Evolutionary conservation across 2,329 filamentous ascomycete species (phyloP), one percentile per base, ranked within the genome.

Genomic region (Fusarium musae): DNA sequence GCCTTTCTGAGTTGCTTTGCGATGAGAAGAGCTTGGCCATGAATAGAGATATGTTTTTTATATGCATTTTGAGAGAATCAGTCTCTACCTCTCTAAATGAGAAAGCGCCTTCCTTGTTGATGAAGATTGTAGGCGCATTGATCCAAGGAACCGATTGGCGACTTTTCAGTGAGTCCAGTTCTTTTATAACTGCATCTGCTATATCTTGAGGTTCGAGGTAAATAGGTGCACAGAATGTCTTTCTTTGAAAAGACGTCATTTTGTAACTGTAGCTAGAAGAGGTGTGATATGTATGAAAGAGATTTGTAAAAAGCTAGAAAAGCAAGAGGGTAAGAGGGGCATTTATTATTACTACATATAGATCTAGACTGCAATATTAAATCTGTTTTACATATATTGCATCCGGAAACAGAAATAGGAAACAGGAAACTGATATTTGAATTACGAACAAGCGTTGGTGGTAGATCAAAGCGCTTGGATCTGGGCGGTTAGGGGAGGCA

Each of bases 401-500:
- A n/a, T n/a, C n/a, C n/a, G n/a, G n/a, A n/a, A n/a, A n/a, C n/a
- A n/a, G n/a, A 16, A 28, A 36, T 6, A 36, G 34, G 34, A 36
- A 9, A 36, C 34, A 36, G 34, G 3, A 36, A 36, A 36, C 34
- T 9, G 34, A 36, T 36, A 36, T 36, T 3, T 36, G 34, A 36
- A 36, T 36, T 6, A 36, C 34, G 34, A 36, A 36, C 3, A 36
- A 4, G 34, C 34, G 34, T 7, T 7, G 7, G 28, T 36, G 9
- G 16, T 36, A 36, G 8, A 36, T 17, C 16, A 36, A 36, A 36
- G 34, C 34, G 34, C 34, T 36, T 36, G 9, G 34, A 36, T 36
- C 3, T 1, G 34, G 8, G 6, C 34, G 3, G 16, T 36, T 36
- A 9, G 34, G 34, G 3, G 1, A 9, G 2, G 7, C 34, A 36